These are phyloP conservation scores for Trametes elegans DNA, from an alignment of 768 basidiomycete species.

Conservation along the genomic window DNA sequence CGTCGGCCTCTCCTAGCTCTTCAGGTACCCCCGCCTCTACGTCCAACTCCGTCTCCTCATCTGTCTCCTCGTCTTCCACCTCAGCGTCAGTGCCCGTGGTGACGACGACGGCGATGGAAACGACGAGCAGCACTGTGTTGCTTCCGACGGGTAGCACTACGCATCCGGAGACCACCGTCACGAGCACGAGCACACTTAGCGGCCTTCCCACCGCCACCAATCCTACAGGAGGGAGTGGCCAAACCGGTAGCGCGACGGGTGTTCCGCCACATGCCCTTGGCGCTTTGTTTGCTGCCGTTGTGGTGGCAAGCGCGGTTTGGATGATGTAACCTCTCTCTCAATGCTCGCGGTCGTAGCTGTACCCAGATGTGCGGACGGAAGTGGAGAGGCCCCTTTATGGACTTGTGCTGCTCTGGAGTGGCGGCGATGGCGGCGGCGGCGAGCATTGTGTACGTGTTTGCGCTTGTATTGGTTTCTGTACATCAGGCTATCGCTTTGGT, in stretches of 20 bases:
- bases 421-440: no score
- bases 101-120: constrained; percentile 4
- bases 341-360: no score
- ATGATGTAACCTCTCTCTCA: no score
- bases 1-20: not conserved
- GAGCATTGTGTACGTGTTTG: no score
- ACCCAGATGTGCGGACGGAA: no score
- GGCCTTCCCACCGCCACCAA: not conserved
- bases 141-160: constrained; percentile 1
- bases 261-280: no score
- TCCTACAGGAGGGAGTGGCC: not conserved
- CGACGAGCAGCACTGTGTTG: constrained; percentile 3
- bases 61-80: not conserved
- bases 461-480: no score
- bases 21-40: not conserved
- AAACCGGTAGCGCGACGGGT: no score
- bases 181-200: constrained; percentile 10
- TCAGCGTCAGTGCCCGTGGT: not conserved
- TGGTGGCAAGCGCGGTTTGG: no score
- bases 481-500: no score
- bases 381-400: no score
- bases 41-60: not conserved
- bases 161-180: not conserved
- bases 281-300: not conserved
- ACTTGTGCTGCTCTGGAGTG: no score